phyloP scores from a whole-genome alignment of 257 asterid species.

The Verbena officinalis region DNA sequence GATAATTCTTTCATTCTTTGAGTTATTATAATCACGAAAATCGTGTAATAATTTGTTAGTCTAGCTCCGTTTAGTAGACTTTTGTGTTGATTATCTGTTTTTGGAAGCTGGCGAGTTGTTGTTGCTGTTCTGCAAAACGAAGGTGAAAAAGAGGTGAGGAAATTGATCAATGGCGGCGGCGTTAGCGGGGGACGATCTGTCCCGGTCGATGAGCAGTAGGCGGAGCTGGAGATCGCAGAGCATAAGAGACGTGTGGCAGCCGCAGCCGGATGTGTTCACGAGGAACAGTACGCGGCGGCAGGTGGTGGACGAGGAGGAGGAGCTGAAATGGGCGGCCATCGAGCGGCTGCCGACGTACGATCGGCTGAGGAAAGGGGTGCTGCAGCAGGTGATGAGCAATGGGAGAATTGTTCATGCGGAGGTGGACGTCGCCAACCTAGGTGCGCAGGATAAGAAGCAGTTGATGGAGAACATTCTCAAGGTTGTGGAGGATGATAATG shows the following conservation, averaged over 20 bases:
- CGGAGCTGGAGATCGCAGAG: constrained; percentile 54
- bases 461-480: constrained; percentile 58
- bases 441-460: constrained; percentile 48
- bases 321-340: constrained; percentile 69
- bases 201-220: constrained; percentile 36
- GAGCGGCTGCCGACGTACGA: constrained; percentile 63
- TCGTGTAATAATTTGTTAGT: neutral
- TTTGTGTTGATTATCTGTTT: neutral
- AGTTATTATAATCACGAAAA: neutral
- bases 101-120: too few species aligned
- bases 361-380: constrained; percentile 58
- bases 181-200: constrained; percentile 42
- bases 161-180: constrained; percentile 36
- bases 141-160: neutral
- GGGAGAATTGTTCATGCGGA: constrained; percentile 45
- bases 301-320: constrained; percentile 59
- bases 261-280: constrained; percentile 42
- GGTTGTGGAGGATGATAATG: constrained; percentile 59
- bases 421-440: constrained; percentile 52
- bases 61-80: neutral
- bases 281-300: constrained; percentile 46
- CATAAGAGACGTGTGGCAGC: constrained; percentile 56
- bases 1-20: constrained; percentile 18
- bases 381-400: constrained; percentile 46
- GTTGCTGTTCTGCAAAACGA: neutral